Base-by-base conservation (phyloP, 2,329 filamentous ascomycete genomes). In the Tolypocladium album region DNA sequence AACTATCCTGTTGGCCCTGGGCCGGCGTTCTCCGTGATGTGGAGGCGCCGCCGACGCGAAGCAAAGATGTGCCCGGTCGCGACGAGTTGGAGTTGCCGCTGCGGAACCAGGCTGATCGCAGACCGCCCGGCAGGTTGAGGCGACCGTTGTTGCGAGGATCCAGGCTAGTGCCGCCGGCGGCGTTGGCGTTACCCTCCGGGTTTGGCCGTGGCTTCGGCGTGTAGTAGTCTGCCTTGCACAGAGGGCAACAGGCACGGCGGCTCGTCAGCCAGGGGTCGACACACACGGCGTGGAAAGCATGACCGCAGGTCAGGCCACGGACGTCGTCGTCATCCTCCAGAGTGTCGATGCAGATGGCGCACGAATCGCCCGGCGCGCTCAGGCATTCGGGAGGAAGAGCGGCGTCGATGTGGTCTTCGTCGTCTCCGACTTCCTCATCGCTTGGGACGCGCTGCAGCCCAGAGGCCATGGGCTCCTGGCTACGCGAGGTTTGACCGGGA, bases 201-300 rank as follows among this genome's bases (percentile, higher is more conserved):
- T 73, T 70, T 3, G 89, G 80, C 20, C 91, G 88, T 57, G 92
- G 90, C 75, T 97, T 97, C 0, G 94, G 93, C 3, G 91, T 88
- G 73, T 96, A 97, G 74, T 97, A 99, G 71, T 99, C 94, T 47
- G 93, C 90, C 77, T 99, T 99, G 80, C 94, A 99, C 8, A 99
- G 86, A 7, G 94, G 94, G 72, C 94, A 99, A 78, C 93, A 97
- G 34, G 94, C 94, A 65, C 93, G 88, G 64, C 94, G 86, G 70
- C 89, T 92, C 12, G 94, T 99, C 64, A 99, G 78, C 94, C 94
- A 99, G 13, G 94, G 94, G 67, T 99, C 94, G 56, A 99, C 85
- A 71, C 94, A 99, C 45, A 88, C 90, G 57, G 92, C 92, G 72
- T 99, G 94, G 83, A 97, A 99, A 59, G 93, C 92, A 74, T 99